Percentiles rank a stretch among this genome's conserved stretches.
Evolutionary conservation across 75 land plant species (phyloP).

Genomic region (Selaginella tamariscina): DNA sequence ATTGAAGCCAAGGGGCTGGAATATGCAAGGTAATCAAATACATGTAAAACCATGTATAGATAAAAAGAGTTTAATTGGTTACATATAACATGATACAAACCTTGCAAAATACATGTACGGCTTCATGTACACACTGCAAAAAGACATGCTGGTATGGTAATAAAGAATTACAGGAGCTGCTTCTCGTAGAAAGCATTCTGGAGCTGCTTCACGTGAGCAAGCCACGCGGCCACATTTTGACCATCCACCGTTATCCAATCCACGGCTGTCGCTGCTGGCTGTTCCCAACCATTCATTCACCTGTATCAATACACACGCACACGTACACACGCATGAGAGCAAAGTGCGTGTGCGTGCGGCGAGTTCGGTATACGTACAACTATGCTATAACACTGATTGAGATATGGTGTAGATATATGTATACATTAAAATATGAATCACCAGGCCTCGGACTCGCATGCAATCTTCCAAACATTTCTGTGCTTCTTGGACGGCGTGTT

Average conservation of each 20-base stretch:
- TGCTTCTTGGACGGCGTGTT: neutral
- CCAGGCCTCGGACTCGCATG: constrained; percentile 3
- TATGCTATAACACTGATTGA: neutral
- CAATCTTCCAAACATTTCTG: constrained; percentile 10
- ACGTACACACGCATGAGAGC: neutral
- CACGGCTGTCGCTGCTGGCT: neutral
- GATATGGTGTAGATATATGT: neutral
- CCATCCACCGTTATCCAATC: constrained; percentile 10
- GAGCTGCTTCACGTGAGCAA: constrained; percentile 90
- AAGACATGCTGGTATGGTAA: too few relatives aligned
- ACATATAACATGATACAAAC: too few relatives aligned
- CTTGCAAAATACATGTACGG: too few relatives aligned
- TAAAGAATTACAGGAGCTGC: constrained; percentile 54
- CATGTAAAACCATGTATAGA: too few relatives aligned
- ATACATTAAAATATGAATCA: neutral
- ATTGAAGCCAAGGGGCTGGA: too few relatives aligned
- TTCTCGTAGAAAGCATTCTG: constrained; percentile 84
- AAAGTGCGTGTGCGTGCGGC: too few relatives aligned
- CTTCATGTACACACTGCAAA: too few relatives aligned
- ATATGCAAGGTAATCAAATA: too few relatives aligned
- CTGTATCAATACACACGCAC: neutral
- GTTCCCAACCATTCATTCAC: constrained; percentile 5
- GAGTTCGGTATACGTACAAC: neutral
- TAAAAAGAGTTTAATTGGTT: too few relatives aligned
- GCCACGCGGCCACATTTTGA: constrained; percentile 1